These are phyloP conservation scores for Trichoderma guizhouense DNA, from an alignment of 2,329 filamentous ascomycete species.

Conservation along the genomic window DNA sequence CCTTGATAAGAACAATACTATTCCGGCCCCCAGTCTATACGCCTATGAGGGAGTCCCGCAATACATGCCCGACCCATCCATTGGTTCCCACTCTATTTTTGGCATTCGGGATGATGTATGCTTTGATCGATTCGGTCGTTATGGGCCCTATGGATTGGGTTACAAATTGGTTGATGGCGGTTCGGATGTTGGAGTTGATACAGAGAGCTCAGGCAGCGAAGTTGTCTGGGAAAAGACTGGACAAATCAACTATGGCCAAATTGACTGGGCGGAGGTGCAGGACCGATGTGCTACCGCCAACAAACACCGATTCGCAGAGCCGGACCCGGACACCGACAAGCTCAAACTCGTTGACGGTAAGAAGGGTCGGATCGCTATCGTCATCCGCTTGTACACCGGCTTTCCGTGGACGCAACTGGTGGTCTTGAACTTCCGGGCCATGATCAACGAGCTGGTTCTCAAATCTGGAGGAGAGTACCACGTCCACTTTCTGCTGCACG, in stretches of 20 bases:
- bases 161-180: slow-evolving; percentile 73
- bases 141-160: slow-evolving; percentile 83
- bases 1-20: slow-evolving; percentile 56
- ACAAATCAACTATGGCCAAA: slow-evolving; percentile 53
- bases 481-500: slow-evolving; percentile 80
- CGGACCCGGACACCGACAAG: slow-evolving; percentile 39
- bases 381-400: slow-evolving; percentile 77
- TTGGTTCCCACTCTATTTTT: slow-evolving; percentile 73
- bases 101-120: slow-evolving; percentile 76
- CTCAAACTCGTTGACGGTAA: slow-evolving; percentile 33
- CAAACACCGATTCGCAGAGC: slow-evolving; percentile 53
- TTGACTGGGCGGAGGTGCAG: slow-evolving; percentile 57
- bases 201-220: slow-evolving; percentile 65
- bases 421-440: slow-evolving; percentile 74
- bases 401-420: slow-evolving; percentile 76
- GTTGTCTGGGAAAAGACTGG: slow-evolving; percentile 53
- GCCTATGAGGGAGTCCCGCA: slow-evolving; percentile 68
- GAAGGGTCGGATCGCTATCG: slow-evolving; percentile 64
- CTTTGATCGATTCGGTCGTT: slow-evolving; percentile 81
- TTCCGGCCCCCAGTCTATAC: slow-evolving; percentile 60
- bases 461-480: slow-evolving; percentile 77
- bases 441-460: slow-evolving; percentile 75
- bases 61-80: slow-evolving; percentile 72
- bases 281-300: slow-evolving; percentile 57
- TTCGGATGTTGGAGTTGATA: slow-evolving; percentile 65